Conservation (phyloP, 495 filamentous ascomycete genomes). For the Hapsidospora chrysogenum region DNA sequence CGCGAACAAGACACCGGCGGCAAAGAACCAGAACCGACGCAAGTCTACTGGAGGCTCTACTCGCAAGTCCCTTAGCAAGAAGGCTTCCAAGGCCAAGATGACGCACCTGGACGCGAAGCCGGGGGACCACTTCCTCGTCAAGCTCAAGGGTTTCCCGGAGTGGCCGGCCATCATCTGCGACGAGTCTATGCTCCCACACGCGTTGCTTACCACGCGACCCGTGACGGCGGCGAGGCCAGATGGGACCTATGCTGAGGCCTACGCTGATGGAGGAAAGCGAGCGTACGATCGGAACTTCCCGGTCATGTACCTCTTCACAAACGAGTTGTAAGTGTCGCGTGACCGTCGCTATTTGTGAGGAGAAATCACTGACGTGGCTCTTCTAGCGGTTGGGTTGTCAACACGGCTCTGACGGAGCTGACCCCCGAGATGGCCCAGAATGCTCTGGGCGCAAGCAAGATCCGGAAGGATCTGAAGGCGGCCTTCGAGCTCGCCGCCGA, state of each 20-base stretch:
- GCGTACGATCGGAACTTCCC: constrained; percentile 71
- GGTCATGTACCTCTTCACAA: constrained; percentile 84
- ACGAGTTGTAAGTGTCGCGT: constrained; percentile 72
- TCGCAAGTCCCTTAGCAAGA: constrained; percentile 67
- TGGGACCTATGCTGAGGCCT: constrained; percentile 71
- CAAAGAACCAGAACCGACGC: constrained; percentile 33
- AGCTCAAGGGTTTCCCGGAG: constrained; percentile 74
- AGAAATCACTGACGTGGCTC: constrained; percentile 1
- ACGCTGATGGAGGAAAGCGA: constrained; percentile 67
- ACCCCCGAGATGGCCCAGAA: constrained; percentile 50
- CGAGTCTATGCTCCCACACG: constrained; percentile 72
- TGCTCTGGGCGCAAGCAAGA: constrained; percentile 42
- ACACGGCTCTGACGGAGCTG: constrained; percentile 58
- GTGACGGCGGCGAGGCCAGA: constrained; percentile 65
- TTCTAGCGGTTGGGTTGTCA: constrained; percentile 66
- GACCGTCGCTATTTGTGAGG: too few relatives aligned
- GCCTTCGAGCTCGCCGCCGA: constrained; percentile 62
- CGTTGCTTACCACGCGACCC: constrained; percentile 52
- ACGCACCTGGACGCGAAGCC: constrained; percentile 63
- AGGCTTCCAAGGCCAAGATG: constrained; percentile 57
- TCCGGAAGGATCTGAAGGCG: constrained; percentile 53
- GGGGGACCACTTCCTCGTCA: constrained; percentile 71
- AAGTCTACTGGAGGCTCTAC: constrained; percentile 60
- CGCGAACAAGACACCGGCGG: constrained; percentile 12
- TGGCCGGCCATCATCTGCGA: constrained; percentile 88